phyloP scores from a whole-genome alignment of 208 protist genomes.

The Crithidia bombi region DNA sequence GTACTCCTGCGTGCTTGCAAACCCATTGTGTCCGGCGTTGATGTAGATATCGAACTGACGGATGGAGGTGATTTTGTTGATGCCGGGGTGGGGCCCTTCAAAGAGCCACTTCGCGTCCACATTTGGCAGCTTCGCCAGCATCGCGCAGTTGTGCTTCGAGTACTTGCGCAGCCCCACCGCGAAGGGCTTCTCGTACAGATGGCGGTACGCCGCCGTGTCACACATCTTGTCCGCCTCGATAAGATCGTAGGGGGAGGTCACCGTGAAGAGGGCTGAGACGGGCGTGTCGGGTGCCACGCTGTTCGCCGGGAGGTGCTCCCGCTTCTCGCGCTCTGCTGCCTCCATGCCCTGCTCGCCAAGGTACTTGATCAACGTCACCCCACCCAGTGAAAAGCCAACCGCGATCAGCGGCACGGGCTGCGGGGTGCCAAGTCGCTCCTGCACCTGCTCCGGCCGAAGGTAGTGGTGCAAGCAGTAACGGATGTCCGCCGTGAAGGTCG shows the following conservation, averaged over 20 bases:
- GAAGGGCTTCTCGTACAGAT: slow-evolving; percentile 40
- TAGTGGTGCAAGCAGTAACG: slow-evolving; percentile 38
- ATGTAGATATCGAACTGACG: slow-evolving; percentile 48
- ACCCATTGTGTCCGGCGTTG: slow-evolving; percentile 62
- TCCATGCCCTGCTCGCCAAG: slow-evolving; percentile 54
- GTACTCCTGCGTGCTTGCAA: slow-evolving; percentile 38
- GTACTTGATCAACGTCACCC: slow-evolving; percentile 67
- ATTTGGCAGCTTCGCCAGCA: slow-evolving; percentile 44
- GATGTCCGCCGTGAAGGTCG: slow-evolving; percentile 59
- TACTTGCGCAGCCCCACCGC: slow-evolving; percentile 37
- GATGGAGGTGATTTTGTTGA: slow-evolving; percentile 35
- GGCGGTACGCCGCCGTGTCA: slow-evolving; percentile 18
- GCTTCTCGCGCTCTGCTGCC: neutral
- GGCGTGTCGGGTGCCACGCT: slow-evolving; percentile 28
- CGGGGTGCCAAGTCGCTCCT: slow-evolving; percentile 30
- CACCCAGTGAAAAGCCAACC: slow-evolving; percentile 68
- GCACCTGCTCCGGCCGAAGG: slow-evolving; percentile 35
- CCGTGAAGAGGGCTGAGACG: slow-evolving; percentile 43
- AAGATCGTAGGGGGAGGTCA: slow-evolving; percentile 59
- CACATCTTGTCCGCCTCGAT: slow-evolving; percentile 32
- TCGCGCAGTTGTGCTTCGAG: slow-evolving; percentile 45
- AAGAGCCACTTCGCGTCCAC: slow-evolving; percentile 40
- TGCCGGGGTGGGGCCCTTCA: slow-evolving; percentile 19
- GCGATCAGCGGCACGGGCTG: slow-evolving; percentile 51
- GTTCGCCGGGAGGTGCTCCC: neutral